phyloP scores from a whole-genome alignment of 192 early-diverging fungal species.

The Coemansia sp. region DNA sequence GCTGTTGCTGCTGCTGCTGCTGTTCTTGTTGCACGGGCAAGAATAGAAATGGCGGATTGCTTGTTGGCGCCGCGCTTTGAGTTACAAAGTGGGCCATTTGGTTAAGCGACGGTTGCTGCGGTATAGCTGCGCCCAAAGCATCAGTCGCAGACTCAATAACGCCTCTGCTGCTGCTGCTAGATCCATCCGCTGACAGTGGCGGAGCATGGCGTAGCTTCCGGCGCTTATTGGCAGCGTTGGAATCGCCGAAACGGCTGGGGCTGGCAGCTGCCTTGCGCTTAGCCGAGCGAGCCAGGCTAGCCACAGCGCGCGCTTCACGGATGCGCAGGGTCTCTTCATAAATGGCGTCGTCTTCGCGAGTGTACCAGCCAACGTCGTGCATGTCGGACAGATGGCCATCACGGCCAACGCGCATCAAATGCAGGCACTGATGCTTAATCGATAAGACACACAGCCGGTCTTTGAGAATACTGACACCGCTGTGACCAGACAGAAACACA shows the following conservation, averaged over 20 bases:
- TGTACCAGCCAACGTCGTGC: slow-evolving; percentile 53
- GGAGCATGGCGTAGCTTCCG: too few relatives aligned
- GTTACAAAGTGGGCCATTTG: too few relatives aligned
- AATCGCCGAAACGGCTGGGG: slow-evolving; percentile 15
- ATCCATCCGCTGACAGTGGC: too few relatives aligned
- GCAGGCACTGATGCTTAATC: slow-evolving; percentile 49
- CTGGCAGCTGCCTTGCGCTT: slow-evolving; percentile 11
- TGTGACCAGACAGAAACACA: slow-evolving; percentile 45
- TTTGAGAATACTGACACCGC: slow-evolving; percentile 33
- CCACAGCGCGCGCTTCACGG: slow-evolving; percentile 22
- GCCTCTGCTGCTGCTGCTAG: not conserved
- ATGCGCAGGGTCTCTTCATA: slow-evolving; percentile 28
- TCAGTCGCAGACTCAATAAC: too few relatives aligned
- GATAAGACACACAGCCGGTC: slow-evolving; percentile 49
- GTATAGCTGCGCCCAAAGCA: too few relatives aligned
- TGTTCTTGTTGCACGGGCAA: not conserved
- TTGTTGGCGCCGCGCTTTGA: too few relatives aligned
- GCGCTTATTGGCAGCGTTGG: too few relatives aligned
- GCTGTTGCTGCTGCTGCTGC: slow-evolving; percentile 3
- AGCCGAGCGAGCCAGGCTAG: not conserved
- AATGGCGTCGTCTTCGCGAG: slow-evolving; percentile 36
- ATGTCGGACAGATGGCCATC: slow-evolving; percentile 27
- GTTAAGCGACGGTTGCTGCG: too few relatives aligned
- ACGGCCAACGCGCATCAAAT: slow-evolving; percentile 26
- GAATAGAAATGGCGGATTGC: not conserved